Base-by-base conservation (phyloP, 768 basidiomycete genomes). In the Ramaria sp. region DNA sequence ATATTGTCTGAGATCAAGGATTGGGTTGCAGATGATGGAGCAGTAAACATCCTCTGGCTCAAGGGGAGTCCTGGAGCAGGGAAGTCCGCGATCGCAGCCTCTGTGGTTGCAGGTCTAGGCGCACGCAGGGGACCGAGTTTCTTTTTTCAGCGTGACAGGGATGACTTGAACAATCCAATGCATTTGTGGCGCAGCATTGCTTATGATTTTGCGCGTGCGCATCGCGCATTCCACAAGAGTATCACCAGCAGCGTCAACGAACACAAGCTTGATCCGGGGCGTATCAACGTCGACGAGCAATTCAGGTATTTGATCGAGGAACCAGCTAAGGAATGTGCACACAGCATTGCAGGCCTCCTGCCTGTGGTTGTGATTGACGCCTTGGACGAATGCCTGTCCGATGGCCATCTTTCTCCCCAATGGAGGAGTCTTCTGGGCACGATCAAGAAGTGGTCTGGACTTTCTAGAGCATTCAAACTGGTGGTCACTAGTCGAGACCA, bases 21-120 rank as follows among this genome's bases (percentile, higher is more conserved):
- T 6, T 42, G 41, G 41, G 15, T 42, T 5, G 41, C 6, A 15
- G 22, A 42, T 42, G 41, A 42, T 15, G 22, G 7, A 5, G 22
- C 41, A 24, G 5, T 15, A 52, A 65, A 64, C 45, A 59, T 65
- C 13, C 55, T 62, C 25, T 62, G 61, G 62, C 47, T 65, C 27
- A 47, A 42, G 3, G 64, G 64, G 5, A 55, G 50, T 53, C 63
- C 47, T 34, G 47, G 47, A 7, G 47, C 25, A n/a, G 64, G 64
- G 12, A 65, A 65, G 25, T 64, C 63, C 12, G 32, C 56, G 5
- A 56, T 57, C 10, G 54, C 56, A 5, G 39, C 56, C 12, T 43
- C 28, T 42, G 18, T 57, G 5, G 55, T 36, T 5, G 12, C 16
- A 27, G 13, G 22, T 22, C 28, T 56, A 25, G 13, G 16, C 12